Evolutionary conservation across 2,329 filamentous ascomycete species (phyloP), one percentile per base, ranked within the genome.

Genomic region (Apiospora koreana): DNA sequence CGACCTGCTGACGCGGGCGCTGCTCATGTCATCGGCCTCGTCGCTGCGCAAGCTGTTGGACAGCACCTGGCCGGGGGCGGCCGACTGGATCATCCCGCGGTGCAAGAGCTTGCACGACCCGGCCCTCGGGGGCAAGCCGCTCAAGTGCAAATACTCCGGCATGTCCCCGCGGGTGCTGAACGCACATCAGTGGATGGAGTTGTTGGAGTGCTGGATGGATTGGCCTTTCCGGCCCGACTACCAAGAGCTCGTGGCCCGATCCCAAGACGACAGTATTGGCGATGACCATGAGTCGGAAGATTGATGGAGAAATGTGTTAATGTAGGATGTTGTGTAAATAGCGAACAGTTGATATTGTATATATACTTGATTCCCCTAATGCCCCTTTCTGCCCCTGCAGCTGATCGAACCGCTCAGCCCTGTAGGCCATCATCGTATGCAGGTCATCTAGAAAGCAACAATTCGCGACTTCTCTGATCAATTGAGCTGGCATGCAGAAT

Each of bases 161-260:
- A 68, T 91, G 43, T 77, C 78, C 0, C 81, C 86, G 6, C 80
- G 90, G 5, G 77, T 80, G 35, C 73, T 93, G 70, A 89, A 86
- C 58, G 78, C 83, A 73, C 75, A 77, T 18, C 89, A 92, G 82
- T 83, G 89, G 77, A 77, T 83, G 23, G 88, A 91, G 71, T 80
- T 93, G 21, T 72, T 90, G 5, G 83, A 87, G 73, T 85, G 86
- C 0, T 93, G 89, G 85, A 83, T 88, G 78, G 81, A 86, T 67
- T 94, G 91, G 91, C 91, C 91, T 0, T 93, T 92, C 73, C 79
- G 81, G 2, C 89, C 89, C 1, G 74, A 77, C 2, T 87, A 86
- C 72, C 62, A 78, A 7, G 81, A 87, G 71, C 78, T 89, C 68
- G 79, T 89, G n/a, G 80, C 80, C 6, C 81, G 85, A 4, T 71